Conservation (phyloP, 2,329 filamentous ascomycete species). For the Ophiocordyceps polyrhachis-furcata region DNA sequence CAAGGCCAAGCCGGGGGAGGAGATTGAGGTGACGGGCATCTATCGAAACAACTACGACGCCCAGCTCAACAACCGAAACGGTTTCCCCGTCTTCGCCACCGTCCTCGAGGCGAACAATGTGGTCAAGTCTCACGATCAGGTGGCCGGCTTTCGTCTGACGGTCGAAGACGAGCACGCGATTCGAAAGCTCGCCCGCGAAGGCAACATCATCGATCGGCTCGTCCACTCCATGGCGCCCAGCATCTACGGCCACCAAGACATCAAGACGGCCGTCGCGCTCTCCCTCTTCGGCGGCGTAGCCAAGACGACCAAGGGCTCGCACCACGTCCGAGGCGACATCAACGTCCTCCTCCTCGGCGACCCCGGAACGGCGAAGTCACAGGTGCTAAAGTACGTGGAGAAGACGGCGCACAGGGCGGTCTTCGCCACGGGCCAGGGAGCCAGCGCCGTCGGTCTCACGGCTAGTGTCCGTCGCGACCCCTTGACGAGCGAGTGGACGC, state of each 20-base stretch:
- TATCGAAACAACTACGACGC: slow-evolving; percentile 98
- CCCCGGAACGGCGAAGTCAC: slow-evolving; percentile 93
- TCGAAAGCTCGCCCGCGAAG: slow-evolving; percentile 70
- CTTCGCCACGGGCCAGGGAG: slow-evolving; percentile 93
- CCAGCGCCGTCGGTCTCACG: slow-evolving; percentile 91
- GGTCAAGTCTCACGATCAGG: slow-evolving; percentile 90
- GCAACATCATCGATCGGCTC: slow-evolving; percentile 82
- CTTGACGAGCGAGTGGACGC: slow-evolving; percentile 88
- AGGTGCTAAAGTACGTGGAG: slow-evolving; percentile 92
- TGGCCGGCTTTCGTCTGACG: slow-evolving; percentile 87
- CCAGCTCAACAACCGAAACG: slow-evolving; percentile 94
- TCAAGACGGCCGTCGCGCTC: slow-evolving; percentile 90
- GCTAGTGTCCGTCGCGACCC: slow-evolving; percentile 92
- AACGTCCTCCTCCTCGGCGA: slow-evolving; percentile 93
- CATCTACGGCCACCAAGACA: slow-evolving; percentile 90
- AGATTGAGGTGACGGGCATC: slow-evolving; percentile 90
- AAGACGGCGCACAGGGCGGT: slow-evolving; percentile 94
- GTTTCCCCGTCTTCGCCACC: slow-evolving; percentile 94
- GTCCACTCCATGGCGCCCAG: slow-evolving; percentile 87
- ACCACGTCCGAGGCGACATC: slow-evolving; percentile 90
- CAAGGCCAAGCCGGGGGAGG: slow-evolving; percentile 88
- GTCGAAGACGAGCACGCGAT: slow-evolving; percentile 91
- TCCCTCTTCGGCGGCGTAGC: slow-evolving; percentile 90
- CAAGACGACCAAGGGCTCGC: slow-evolving; percentile 75
- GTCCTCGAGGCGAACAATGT: slow-evolving; percentile 96